phyloP scores from a whole-genome alignment of 352 stramenopile species.

The Globisporangium paroecandrum region DNA sequence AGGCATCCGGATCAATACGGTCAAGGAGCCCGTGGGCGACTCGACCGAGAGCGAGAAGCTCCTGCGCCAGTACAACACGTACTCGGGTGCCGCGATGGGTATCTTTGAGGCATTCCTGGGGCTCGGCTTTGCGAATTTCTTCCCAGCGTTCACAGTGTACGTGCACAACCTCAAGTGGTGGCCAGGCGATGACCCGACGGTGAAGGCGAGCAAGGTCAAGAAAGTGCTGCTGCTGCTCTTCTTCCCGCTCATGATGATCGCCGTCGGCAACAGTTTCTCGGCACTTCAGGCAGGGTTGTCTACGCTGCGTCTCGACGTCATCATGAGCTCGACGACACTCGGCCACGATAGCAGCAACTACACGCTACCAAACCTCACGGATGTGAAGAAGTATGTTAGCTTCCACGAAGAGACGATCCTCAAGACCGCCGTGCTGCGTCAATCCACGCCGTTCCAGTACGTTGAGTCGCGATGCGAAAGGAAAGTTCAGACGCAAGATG shows the following conservation, averaged over 20 bases:
- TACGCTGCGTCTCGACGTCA: slow-evolving; percentile 12
- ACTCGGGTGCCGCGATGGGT: slow-evolving; percentile 23
- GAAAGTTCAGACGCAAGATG: not conserved
- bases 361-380: not conserved
- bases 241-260: slow-evolving; percentile 21
- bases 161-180: slow-evolving; percentile 28
- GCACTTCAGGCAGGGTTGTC: slow-evolving; percentile 17
- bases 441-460: slow-evolving; percentile 14
- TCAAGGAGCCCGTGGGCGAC: slow-evolving; percentile 14
- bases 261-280: slow-evolving; percentile 23
- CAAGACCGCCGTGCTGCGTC: slow-evolving; percentile 17
- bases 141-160: slow-evolving; percentile 25
- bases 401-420: slow-evolving; percentile 19
- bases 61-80: slow-evolving; percentile 22
- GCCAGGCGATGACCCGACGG: slow-evolving; percentile 19
- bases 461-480: slow-evolving; percentile 1
- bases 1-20: slow-evolving; percentile 15
- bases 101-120: slow-evolving; percentile 22
- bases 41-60: slow-evolving; percentile 18
- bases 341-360: slow-evolving; percentile 4
- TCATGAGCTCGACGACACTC: slow-evolving; percentile 13
- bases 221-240: slow-evolving; percentile 22
- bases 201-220: slow-evolving; percentile 17
- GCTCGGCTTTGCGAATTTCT: slow-evolving; percentile 22
- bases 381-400: not conserved